Evolutionary conservation across 1,284 basidiomycete genomes (phyloP), one percentile per base, ranked within the genome.

Genomic region (Microbotryomycetes sp.): DNA sequence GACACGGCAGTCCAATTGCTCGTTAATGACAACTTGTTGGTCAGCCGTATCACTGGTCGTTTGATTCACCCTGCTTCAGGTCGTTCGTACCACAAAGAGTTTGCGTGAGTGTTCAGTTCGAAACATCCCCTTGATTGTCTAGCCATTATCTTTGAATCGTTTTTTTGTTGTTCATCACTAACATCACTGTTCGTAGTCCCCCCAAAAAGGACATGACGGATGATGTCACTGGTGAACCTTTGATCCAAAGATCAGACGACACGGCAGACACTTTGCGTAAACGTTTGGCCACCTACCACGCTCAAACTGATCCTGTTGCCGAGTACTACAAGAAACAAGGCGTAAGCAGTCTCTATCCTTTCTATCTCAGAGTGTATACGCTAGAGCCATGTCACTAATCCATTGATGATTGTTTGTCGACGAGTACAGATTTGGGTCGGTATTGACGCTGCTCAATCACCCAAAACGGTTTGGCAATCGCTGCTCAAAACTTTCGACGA

Each of bases 41-140:
- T 98, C 76, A 92, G 90, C 22, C 88, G 94, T 69, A 98, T 98
- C 76, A 97, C 94, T 53, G 94, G 94, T 60, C 87, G 94, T 42
- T 82, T 98, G 63, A 85, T 98, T 72, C 94, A 98, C 79, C 86
- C 88, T 26, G 81, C 85, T 16, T 89, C 86, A 68, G 94, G 94
- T 32, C 81, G 94, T 66, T 87, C 86, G 59, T 98, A 98, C 79
- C 94, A 98, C 83, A 87, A 81, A 73, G 91, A 96, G 77, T 98
- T 94, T 83, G 82, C 84, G 91, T 94, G 74, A 76, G 89, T 83
- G 14, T 16, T 3, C 4, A 16, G 29, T 56, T 47, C 30, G n/a
- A 26, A 28, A 29, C 57, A 30, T 46, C 4, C 48, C n/a, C 47
- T 47, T 51, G 9, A 49, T 30, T 23, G 12, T 48, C n/a, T 2